Percentiles rank a stretch among this genome's conserved stretches.
Evolutionary conservation across 345 rosid genomes (phyloP).

Genomic region (Excoecaria cochinchinensis): DNA sequence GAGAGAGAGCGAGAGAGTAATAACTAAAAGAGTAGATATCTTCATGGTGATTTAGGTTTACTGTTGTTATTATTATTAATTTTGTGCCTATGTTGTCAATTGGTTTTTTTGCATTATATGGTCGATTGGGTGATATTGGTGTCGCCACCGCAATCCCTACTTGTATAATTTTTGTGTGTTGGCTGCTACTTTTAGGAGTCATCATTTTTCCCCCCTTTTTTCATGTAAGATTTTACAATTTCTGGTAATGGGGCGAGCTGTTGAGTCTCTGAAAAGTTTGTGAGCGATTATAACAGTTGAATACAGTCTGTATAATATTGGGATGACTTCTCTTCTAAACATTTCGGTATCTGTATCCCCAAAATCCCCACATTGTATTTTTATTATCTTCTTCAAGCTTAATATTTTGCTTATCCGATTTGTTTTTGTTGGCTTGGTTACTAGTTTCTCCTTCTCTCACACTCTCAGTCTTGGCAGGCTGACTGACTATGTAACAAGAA

Average conservation of each 20-base stretch:
- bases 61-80: neutral
- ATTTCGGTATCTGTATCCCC: neutral
- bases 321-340: neutral
- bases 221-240: conserved; percentile 28
- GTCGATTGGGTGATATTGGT: conserved; percentile 20
- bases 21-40: conserved; percentile 1
- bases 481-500: too few species aligned
- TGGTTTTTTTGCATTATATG: conserved; percentile 12
- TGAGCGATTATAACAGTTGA: conserved; percentile 8
- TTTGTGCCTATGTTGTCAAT: conserved; percentile 11
- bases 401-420: too few species aligned
- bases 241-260: conserved; percentile 21
- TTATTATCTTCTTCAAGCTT: neutral
- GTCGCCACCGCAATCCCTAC: conserved; percentile 2
- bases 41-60: conserved; percentile 16
- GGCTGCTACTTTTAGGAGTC: conserved; percentile 14
- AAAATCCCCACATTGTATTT: neutral
- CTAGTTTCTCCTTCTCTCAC: too few species aligned
- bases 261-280: conserved; percentile 25
- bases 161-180: conserved; percentile 27
- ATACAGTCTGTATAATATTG: conserved; percentile 24
- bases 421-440: too few species aligned
- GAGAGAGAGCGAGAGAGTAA: neutral
- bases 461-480: too few species aligned
- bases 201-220: conserved; percentile 2